Conservation (phyloP, 1,284 basidiomycete species). For the Phellinidium pouzarii region DNA sequence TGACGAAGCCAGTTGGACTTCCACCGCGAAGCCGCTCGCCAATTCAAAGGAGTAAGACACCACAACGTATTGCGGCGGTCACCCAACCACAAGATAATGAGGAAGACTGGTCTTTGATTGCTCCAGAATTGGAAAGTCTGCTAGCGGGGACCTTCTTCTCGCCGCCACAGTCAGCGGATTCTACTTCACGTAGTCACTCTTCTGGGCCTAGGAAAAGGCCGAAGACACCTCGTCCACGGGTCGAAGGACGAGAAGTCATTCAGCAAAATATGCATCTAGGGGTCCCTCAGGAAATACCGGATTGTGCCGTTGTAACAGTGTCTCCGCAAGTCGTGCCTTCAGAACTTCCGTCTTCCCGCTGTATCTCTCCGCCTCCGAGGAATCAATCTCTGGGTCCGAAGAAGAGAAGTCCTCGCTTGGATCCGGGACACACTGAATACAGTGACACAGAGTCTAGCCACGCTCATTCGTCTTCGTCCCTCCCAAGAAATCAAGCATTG, state of each 20-base stretch:
- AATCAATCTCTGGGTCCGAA: constrained; percentile 6
- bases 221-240: background rate
- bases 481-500: too few species aligned
- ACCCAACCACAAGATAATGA: background rate
- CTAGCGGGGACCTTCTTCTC: background rate
- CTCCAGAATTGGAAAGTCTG: background rate
- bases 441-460: background rate
- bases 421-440: background rate
- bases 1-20: background rate
- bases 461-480: constrained; percentile 2
- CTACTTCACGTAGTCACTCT: constrained; percentile 8
- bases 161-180: background rate
- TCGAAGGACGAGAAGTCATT: background rate
- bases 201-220: background rate
- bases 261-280: background rate
- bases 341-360: background rate
- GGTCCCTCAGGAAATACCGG: background rate
- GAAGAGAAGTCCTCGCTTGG: background rate
- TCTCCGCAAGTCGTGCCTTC: background rate
- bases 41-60: constrained; percentile 1
- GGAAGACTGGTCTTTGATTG: background rate
- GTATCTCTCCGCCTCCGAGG: constrained; percentile 6
- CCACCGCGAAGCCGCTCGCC: constrained; percentile 8
- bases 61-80: background rate
- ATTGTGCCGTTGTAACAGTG: background rate